Percentiles rank a stretch among this genome's conserved stretches.
phyloP scores from a whole-genome alignment of 1,284 basidiomycete genomes.

The Laetiporus sulphureus region DNA sequence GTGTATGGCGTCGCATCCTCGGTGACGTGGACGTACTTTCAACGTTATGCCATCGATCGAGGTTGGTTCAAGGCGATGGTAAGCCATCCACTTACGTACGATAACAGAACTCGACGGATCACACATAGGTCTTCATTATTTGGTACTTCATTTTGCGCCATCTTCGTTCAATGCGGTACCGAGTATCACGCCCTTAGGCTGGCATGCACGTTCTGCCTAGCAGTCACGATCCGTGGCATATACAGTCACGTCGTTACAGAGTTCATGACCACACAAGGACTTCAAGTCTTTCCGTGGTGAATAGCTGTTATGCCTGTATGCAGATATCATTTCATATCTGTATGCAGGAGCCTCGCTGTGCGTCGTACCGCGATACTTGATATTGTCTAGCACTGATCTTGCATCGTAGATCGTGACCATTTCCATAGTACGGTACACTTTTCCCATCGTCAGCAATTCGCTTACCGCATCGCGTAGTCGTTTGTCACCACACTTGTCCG shows the following conservation, averaged over 20 bases:
- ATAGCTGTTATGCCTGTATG: neutral
- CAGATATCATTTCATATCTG: neutral
- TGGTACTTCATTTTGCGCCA: neutral
- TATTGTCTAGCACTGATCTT: neutral
- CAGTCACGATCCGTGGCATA: neutral
- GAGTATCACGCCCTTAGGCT: too few species aligned
- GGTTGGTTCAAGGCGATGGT: neutral
- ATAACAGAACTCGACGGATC: too few species aligned
- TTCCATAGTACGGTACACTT: neutral
- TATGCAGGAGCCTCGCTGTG: neutral
- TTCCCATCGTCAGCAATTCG: neutral
- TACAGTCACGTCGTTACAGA: conserved; percentile 4
- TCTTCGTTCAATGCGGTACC: too few species aligned
- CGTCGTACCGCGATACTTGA: neutral
- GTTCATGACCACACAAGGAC: neutral
- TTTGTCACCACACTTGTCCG: neutral
- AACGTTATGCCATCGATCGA: neutral
- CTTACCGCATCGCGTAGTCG: neutral
- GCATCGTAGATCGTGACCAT: neutral
- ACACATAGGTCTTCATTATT: neutral
- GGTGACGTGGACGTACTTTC: neutral
- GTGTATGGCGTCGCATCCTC: neutral
- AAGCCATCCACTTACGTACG: too few species aligned
- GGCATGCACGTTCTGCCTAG: conserved; percentile 4
- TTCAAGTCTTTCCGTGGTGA: neutral